These are phyloP conservation scores for Mycena venus DNA, from an alignment of 768 basidiomycete species.

Conservation along the genomic window DNA sequence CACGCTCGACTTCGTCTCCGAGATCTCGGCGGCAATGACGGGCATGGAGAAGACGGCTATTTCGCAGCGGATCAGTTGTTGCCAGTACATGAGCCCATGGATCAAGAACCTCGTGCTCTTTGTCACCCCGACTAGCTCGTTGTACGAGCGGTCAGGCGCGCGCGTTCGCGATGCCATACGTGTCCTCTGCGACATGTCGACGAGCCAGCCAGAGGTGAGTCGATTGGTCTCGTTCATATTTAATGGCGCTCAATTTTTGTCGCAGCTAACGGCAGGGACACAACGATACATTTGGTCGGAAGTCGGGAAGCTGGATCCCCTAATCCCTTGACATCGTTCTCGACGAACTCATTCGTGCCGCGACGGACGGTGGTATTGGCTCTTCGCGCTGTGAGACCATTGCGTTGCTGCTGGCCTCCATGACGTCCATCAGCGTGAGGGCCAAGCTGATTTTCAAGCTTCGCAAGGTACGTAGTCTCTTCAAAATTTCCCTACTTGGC, in stretches of 20 bases:
- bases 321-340: conserved; percentile 79
- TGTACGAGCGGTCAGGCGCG: conserved; percentile 80
- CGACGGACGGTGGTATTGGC: conserved; percentile 86
- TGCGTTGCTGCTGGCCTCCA: conserved; percentile 77
- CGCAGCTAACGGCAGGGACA: conserved; percentile 74
- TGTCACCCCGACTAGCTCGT: conserved; percentile 73
- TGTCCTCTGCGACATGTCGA: conserved; percentile 81
- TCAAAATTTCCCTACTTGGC: not conserved
- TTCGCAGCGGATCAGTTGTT: conserved; percentile 76
- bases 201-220: conserved; percentile 78
- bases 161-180: conserved; percentile 86
- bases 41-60: conserved; percentile 55
- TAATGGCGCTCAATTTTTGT: not conserved
- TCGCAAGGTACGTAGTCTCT: conserved; percentile 69
- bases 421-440: conserved; percentile 83
- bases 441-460: conserved; percentile 84
- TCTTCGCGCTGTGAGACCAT: conserved; percentile 82
- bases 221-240: not conserved
- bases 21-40: conserved; percentile 80
- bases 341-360: conserved; percentile 85
- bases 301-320: conserved; percentile 76
- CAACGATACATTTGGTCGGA: conserved; percentile 86
- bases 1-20: conserved; percentile 91
- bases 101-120: conserved; percentile 83
- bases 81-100: conserved; percentile 92